Evolutionary conservation across 1,139 yeast genomes (phyloP), one percentile per base, ranked within the genome.

Genomic region (Yamadazyma aaseri): DNA sequence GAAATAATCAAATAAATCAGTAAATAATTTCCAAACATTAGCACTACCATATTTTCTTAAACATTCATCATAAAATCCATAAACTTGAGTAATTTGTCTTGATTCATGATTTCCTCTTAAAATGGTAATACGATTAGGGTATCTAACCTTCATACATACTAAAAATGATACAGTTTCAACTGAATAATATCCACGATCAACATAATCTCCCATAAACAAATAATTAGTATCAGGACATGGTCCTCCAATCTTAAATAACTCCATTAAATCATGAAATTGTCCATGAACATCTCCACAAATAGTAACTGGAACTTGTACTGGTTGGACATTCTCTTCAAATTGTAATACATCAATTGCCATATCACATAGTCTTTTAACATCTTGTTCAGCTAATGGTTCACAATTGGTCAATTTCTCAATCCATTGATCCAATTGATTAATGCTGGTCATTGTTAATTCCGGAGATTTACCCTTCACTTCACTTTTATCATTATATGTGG

Each of bases 221-320:
- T 86, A 86, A 60, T 83, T 86, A 29, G 79, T 69, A 41, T 66
- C 68, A 1, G 98, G 98, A 52, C 94, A 76, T 24, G 97, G 97
- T 18, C 98, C 98, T 18, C 95, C 82, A 29, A 90, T 86, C 47
- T 95, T 77, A 58, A 92, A 92, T 29, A 92, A 71, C 60, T 92
- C 97, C 55, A 92, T 69, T 42, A 92, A 69, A 60, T 92, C 98
- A 56, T 92, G 97, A 58, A 92, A 92, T 60, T 92, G 98, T 6
- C 98, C 98, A 61, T 92, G 98, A 46, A 92, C 95, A 62, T 92
- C 98, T 46, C 98, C 98, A 69, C 97, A 92, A 10, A 92, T 97
- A 1, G 97, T 89, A 29, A 86, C 75, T 3, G 98, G 98, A 1
- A 96, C 94, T 49, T 83, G 86, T 27, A 92, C 96, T 5, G 90